Evolutionary conservation across 177 flowering plant genomes (phyloP).

Genomic region (Tripterygium wilfordii): DNA sequence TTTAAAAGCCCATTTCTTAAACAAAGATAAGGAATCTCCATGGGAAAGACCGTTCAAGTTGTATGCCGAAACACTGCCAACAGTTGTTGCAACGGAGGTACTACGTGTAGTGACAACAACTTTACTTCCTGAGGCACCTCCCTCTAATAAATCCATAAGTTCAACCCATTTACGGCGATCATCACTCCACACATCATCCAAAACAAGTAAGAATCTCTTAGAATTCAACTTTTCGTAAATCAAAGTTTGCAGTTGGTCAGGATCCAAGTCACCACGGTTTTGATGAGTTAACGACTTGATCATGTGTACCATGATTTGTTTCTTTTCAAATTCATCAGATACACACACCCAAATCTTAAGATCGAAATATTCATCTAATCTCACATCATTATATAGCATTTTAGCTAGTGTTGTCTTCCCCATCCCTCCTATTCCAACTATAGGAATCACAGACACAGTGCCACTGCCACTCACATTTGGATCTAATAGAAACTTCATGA

Average conservation of each 20-base stretch:
- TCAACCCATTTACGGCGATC: neutral
- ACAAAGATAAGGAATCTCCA: neutral
- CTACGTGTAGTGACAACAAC: slow-evolving; percentile 7
- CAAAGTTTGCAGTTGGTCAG: neutral
- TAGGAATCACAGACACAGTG: slow-evolving; percentile 8
- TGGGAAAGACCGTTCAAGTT: neutral
- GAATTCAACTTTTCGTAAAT: neutral
- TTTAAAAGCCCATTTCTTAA: slow-evolving; percentile 1
- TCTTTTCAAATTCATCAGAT: slow-evolving; percentile 2
- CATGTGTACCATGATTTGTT: neutral
- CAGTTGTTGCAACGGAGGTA: neutral
- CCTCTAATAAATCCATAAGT: neutral
- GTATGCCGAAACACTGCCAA: neutral
- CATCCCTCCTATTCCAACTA: slow-evolving; percentile 12
- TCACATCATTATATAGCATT: slow-evolving; percentile 6
- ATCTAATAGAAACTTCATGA: neutral
- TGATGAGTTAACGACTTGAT: neutral
- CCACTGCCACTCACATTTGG: neutral
- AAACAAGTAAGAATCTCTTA: neutral
- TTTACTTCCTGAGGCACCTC: slow-evolving; percentile 2
- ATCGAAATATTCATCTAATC: neutral
- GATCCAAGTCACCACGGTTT: neutral
- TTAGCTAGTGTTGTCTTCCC: slow-evolving; percentile 12
- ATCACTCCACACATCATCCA: slow-evolving; percentile 10
- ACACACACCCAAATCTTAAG: slow-evolving; percentile 11